Percentiles rank a stretch among this genome's conserved stretches.
phyloP scores from a whole-genome alignment of 129 eudicot genomes.

The Glebionis coronaria region DNA sequence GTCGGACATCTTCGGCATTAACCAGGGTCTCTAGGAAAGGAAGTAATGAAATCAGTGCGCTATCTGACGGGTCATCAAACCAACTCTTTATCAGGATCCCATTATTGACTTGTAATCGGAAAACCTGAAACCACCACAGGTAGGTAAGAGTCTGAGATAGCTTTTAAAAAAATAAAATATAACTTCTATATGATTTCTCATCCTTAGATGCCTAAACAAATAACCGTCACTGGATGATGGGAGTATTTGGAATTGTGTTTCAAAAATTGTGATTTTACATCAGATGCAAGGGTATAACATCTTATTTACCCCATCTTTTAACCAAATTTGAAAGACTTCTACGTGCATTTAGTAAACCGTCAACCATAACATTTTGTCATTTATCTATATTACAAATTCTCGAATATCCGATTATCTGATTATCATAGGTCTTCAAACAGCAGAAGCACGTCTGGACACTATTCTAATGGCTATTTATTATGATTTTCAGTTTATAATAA shows the following conservation, averaged over 20 bases:
- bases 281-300: too few species aligned
- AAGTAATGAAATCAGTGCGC: constrained; percentile 45
- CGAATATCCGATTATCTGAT: background rate
- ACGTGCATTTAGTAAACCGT: too few species aligned
- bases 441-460: too few species aligned
- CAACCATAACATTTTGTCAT: too few species aligned
- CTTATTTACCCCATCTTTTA: too few species aligned
- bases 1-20: constrained; percentile 2
- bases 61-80: constrained; percentile 90
- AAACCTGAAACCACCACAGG: background rate
- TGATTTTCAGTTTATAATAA: background rate
- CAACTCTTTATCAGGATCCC: constrained; percentile 99
- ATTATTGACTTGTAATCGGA: constrained; percentile 80
- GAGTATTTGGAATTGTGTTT: too few species aligned
- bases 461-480: too few species aligned
- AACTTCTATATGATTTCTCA: background rate
- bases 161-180: background rate
- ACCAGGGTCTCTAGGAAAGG: constrained; percentile 22
- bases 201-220: background rate
- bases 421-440: background rate
- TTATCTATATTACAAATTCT: too few species aligned
- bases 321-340: too few species aligned
- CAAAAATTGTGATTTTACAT: too few species aligned
- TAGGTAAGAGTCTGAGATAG: background rate
- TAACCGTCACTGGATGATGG: background rate